Conservation (phyloP, 345 rosid species). For the Cardamine occulta region DNA sequence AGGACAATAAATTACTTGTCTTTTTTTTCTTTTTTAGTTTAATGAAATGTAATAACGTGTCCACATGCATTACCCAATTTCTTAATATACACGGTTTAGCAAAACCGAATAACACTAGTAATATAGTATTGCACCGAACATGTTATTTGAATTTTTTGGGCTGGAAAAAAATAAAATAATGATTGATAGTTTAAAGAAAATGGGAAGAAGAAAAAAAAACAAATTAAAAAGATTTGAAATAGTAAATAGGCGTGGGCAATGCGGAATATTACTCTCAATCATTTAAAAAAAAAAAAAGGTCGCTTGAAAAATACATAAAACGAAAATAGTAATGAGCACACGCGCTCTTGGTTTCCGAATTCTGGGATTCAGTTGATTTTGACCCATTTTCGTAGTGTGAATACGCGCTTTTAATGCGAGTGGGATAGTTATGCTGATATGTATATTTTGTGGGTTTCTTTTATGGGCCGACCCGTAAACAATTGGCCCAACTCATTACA, state of each 20-base stretch:
- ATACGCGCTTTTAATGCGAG: background rate
- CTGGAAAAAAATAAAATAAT: background rate
- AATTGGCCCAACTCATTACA: background rate
- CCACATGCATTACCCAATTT: conserved; percentile 19
- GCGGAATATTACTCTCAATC: too few species aligned
- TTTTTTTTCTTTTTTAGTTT: background rate
- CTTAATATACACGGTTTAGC: background rate
- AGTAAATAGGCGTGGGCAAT: too few species aligned
- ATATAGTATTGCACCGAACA: background rate
- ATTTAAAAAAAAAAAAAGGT: too few species aligned
- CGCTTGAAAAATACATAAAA: background rate
- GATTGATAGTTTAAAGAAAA: background rate
- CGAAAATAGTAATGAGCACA: background rate
- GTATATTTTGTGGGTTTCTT: background rate
- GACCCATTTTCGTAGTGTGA: background rate
- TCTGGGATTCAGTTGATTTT: background rate
- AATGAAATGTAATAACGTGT: conserved; percentile 15
- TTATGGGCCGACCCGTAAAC: background rate
- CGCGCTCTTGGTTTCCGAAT: background rate
- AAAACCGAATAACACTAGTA: background rate
- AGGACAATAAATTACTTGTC: conserved; percentile 29
- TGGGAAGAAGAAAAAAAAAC: background rate
- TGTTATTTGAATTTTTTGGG: background rate
- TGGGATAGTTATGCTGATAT: background rate
- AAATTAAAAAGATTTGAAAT: background rate